phyloP scores from a whole-genome alignment of 257 asterid genomes.

The Ajuga chamaepitys region DNA sequence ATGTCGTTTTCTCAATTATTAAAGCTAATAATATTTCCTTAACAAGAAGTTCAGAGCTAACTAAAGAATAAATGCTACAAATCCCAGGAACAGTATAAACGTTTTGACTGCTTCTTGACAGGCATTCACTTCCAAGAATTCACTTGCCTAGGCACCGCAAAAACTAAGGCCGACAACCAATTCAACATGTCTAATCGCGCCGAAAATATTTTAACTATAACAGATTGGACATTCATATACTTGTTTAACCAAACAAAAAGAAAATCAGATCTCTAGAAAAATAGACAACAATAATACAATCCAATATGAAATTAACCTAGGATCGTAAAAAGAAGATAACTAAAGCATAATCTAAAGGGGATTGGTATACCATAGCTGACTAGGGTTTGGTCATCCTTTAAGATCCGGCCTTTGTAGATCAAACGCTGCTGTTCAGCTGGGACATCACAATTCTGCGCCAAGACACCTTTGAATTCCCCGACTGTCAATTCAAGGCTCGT shows the following conservation, averaged over 20 bases:
- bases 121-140: not conserved
- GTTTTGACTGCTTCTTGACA: not conserved
- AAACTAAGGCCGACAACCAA: not conserved
- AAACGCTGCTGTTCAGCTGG: slow-evolving; percentile 65
- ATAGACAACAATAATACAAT: not conserved
- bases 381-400: slow-evolving; percentile 72
- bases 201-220: slow-evolving; percentile 2
- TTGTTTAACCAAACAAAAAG: not conserved
- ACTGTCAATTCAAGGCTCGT: slow-evolving; percentile 48
- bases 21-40: not conserved
- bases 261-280: not conserved
- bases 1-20: not conserved
- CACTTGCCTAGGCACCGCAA: not conserved
- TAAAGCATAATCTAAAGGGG: not conserved
- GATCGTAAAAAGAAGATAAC: not conserved
- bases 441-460: slow-evolving; percentile 60
- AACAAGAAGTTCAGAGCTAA: not conserved
- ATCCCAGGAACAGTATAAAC: not conserved
- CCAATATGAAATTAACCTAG: not conserved
- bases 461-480: slow-evolving; percentile 38
- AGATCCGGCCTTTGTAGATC: slow-evolving; percentile 67
- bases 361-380: slow-evolving; percentile 43
- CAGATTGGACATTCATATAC: not conserved
- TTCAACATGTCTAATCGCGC: slow-evolving; percentile 1
- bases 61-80: not conserved